Base-by-base conservation (phyloP, 2,329 filamentous ascomycete genomes). In the Sporothrix sp. region DNA sequence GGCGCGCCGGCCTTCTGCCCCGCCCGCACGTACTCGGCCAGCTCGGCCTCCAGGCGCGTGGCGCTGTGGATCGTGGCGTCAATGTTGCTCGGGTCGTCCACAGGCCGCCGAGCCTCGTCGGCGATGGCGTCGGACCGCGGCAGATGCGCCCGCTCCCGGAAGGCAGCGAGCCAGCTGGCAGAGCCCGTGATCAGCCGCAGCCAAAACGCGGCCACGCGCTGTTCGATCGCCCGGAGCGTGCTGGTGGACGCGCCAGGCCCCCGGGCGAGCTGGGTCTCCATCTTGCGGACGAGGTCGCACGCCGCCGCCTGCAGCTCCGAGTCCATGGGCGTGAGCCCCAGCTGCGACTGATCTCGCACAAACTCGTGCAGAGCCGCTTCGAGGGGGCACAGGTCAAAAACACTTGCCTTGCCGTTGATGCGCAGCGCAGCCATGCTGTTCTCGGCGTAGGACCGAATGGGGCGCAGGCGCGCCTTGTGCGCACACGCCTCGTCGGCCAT, bases 1-100 rank as follows among this genome's bases (percentile, higher is more conserved):
- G 75, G 70, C 1, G 69, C 59, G 1, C 76, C 75, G 13, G 68
- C 58, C 0, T 66, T 60, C 14, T 69, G 63, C 56, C 76, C 73
- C 2, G 63, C 56, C 6, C 65, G 66, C 30, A 78, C 64, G 58
- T 72, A 82, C 38, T 77, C 72, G 10, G 68, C 71, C 28, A 83
- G 61, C 57, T 81, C 79, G 16, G 66, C 59, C 51, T 82, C 78
- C 10, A 83, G 64, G 36, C 76, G 67, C 53, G 70, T 73, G 57
- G 75, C 76, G 60, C 74, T 81, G 61, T 79, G 74, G 44, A 82
- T 74, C 10, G 74, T 79, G 18, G 76, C 78, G 61, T 80, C 77
- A 44, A 81, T 78, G 7, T 70, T 74, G 42, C 63, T 73, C 2
- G 72, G 71, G 56, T 80, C 75, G 4, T 69, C 74, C 2, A 51